phyloP scores from a whole-genome alignment of 1,284 basidiomycete genomes.

The Boletus nobilissimus region DNA sequence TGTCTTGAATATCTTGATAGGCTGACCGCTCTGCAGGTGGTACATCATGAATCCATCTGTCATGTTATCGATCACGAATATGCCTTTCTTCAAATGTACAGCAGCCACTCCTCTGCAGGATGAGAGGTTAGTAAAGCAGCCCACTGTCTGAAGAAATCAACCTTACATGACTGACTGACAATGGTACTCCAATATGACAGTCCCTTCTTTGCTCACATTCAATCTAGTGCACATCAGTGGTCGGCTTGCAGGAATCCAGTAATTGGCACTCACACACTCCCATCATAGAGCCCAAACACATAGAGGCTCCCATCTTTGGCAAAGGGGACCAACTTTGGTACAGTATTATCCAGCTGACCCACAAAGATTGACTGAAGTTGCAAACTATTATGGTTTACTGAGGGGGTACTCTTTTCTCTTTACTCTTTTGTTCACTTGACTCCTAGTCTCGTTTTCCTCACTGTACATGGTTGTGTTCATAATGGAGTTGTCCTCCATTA shows the following conservation, averaged over 20 bases:
- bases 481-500: too few species aligned
- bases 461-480: too few species aligned
- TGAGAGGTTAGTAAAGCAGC: background rate
- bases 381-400: too few species aligned
- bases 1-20: background rate
- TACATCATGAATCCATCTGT: background rate
- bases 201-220: background rate
- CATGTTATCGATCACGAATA: background rate
- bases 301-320: background rate
- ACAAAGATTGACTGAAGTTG: background rate
- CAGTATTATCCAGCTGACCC: background rate
- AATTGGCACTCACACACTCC: background rate
- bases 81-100: background rate
- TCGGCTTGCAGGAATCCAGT: background rate
- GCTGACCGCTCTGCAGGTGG: background rate
- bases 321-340: background rate
- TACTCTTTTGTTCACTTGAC: too few species aligned
- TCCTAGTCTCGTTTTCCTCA: too few species aligned
- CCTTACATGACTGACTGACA: conserved; percentile 13
- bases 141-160: background rate
- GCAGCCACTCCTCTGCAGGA: background rate
- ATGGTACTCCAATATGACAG: background rate
- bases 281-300: conserved; percentile 4
- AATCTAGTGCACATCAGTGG: background rate
- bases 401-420: too few species aligned